These are phyloP conservation scores for Lenwebbia sp. DNA, from an alignment of 345 rosid genomes.

Conservation along the genomic window DNA sequence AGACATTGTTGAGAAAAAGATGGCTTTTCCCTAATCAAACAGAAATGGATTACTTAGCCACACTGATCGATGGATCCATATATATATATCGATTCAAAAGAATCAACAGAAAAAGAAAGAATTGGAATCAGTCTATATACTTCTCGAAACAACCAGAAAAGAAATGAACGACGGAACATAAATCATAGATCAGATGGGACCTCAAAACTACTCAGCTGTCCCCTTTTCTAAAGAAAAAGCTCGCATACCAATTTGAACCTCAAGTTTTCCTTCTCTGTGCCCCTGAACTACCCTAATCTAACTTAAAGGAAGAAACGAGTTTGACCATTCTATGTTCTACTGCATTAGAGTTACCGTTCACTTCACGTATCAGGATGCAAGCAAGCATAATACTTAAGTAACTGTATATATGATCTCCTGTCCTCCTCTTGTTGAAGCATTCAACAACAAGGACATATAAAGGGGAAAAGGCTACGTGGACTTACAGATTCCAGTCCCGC, in stretches of 20 bases:
- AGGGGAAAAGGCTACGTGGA: background rate
- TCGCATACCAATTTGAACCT: background rate
- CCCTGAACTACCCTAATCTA: background rate
- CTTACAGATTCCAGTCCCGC: constrained; percentile 53
- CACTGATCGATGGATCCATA: background rate
- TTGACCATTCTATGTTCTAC: background rate
- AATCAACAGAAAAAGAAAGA: background rate
- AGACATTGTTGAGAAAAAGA: background rate
- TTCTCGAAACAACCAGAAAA: background rate
- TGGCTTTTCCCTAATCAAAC: background rate
- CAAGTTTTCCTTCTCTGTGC: background rate
- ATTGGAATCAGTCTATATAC: background rate
- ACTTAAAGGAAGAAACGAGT: background rate
- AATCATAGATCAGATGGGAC: background rate
- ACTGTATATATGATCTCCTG: background rate
- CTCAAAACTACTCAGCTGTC: background rate
- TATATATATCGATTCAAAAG: background rate
- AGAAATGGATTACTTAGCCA: background rate
- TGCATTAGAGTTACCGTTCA: background rate
- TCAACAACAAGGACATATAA: background rate
- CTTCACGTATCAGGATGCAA: background rate
- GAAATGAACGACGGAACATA: background rate
- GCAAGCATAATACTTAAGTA: background rate
- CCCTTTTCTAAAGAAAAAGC: background rate
- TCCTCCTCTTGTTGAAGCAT: background rate